These are phyloP conservation scores for Byssoonygena ceratinophila DNA, from an alignment of 2,329 filamentous ascomycete genomes.

Conservation along the genomic window DNA sequence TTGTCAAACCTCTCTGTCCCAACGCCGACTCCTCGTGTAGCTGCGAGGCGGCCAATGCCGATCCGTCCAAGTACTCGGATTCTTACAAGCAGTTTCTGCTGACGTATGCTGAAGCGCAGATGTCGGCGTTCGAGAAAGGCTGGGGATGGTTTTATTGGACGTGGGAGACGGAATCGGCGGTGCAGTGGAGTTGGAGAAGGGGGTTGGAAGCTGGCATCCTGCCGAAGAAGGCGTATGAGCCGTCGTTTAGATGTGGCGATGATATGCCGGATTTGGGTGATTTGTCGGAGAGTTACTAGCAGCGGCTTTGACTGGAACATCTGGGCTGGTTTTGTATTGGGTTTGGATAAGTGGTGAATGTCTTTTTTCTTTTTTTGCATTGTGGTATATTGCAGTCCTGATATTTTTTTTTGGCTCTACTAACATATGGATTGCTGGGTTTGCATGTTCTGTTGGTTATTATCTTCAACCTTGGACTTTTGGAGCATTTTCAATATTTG, in stretches of 20 bases:
- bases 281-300: constrained; percentile 36
- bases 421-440: no score
- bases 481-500: no score
- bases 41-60: constrained; percentile 66
- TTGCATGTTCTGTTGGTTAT: not conserved
- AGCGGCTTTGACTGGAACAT: not conserved
- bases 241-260: constrained; percentile 56
- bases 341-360: not conserved
- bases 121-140: constrained; percentile 82
- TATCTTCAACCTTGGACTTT: not conserved
- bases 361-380: not conserved
- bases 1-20: constrained; percentile 66
- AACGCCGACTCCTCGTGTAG: constrained; percentile 46
- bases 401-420: not conserved
- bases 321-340: not conserved
- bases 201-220: constrained; percentile 69
- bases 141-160: constrained; percentile 99
- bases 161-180: constrained; percentile 76
- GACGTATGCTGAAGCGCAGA: constrained; percentile 91
- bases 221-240: constrained; percentile 61
- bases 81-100: constrained; percentile 75
- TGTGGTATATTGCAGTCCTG: not conserved
- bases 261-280: constrained; percentile 36
- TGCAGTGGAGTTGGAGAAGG: constrained; percentile 73
- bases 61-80: constrained; percentile 54